Conservation (phyloP, 306 rosid species). For the Trifolium pratense region DNA sequence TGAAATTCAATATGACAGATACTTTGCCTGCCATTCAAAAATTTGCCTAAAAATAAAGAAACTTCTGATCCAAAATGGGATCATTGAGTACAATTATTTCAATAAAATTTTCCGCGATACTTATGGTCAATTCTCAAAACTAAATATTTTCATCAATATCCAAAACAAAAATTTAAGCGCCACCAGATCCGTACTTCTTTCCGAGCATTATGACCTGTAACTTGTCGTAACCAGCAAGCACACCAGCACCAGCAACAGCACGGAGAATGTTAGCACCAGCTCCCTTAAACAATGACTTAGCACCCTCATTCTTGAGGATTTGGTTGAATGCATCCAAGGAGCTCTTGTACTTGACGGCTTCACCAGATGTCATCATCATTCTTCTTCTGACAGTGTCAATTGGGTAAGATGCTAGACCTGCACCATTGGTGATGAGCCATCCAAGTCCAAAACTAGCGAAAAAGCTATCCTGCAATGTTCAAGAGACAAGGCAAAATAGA, state of each 20-base stretch:
- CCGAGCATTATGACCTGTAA: conserved; percentile 71
- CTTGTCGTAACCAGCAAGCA: conserved; percentile 91
- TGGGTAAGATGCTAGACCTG: conserved; percentile 90
- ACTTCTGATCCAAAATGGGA: conserved; percentile 43
- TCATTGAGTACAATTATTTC: conserved; percentile 59
- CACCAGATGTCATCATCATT: conserved; percentile 99
- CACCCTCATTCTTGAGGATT: conserved; percentile 82
- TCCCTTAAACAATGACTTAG: conserved; percentile 90
- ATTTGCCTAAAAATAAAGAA: conserved; percentile 44
- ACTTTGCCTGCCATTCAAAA: conserved; percentile 50
- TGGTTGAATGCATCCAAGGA: conserved; percentile 74
- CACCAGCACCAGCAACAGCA: conserved; percentile 91
- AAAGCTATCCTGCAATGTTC: conserved; percentile 66
- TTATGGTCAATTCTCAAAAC: conserved; percentile 40
- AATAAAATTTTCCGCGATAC: conserved; percentile 58
- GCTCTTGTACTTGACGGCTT: conserved; percentile 92
- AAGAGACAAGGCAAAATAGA: conserved; percentile 8
- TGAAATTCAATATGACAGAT: conserved; percentile 39
- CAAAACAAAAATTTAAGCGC: conserved; percentile 50
- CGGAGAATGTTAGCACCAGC: conserved; percentile 94
- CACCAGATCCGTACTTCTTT: conserved; percentile 86
- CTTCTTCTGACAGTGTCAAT: conserved; percentile 94
- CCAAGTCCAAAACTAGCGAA: conserved; percentile 83
- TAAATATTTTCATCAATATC: conserved; percentile 64
- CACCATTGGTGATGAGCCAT: conserved; percentile 70